A percentile compares a stretch with the other conserved stretches of the same genome.
These are phyloP conservation scores for Avena sativa DNA, from an alignment of 176 grass and related monocot genomes.

Conservation along the genomic window DNA sequence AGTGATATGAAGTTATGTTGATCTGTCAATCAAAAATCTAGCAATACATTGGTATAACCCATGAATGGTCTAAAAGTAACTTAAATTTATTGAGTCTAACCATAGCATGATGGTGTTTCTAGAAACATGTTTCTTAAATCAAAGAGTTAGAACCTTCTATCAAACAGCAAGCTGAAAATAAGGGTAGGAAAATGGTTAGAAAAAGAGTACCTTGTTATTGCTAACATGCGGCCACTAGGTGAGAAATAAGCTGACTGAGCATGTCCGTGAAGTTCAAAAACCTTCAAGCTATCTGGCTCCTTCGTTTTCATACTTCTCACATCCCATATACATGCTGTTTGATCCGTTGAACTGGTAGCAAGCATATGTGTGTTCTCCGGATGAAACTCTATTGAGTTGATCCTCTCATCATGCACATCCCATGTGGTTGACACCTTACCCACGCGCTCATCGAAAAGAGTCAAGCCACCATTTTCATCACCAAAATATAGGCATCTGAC, in stretches of 20 bases:
- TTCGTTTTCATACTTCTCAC: slow-evolving; percentile 55
- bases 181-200: slow-evolving; percentile 2
- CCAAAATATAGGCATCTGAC: slow-evolving; percentile 54
- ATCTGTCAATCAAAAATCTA: no score
- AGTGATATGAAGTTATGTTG: no score
- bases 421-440: slow-evolving; percentile 51
- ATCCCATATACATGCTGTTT: slow-evolving; percentile 63
- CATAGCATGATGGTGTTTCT: not conserved
- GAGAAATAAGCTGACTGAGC: slow-evolving; percentile 76
- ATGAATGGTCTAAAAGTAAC: not conserved
- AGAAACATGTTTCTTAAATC: not conserved
- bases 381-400: slow-evolving; percentile 66
- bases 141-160: not conserved
- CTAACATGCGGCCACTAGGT: slow-evolving; percentile 55
- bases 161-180: not conserved
- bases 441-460: slow-evolving; percentile 57
- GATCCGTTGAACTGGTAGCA: slow-evolving; percentile 64
- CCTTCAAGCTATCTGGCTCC: slow-evolving; percentile 40
- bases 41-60: not conserved
- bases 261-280: slow-evolving; percentile 33
- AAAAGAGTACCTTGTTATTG: slow-evolving; percentile 64
- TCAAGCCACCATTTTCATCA: slow-evolving; percentile 41
- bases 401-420: slow-evolving; percentile 43
- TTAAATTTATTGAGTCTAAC: not conserved
- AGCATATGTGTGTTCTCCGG: slow-evolving; percentile 60